A percentile compares a stretch with the other conserved stretches of the same genome.
Conservation (phyloP, 2,329 filamentous ascomycete species). For the Penicillium sp. region DNA sequence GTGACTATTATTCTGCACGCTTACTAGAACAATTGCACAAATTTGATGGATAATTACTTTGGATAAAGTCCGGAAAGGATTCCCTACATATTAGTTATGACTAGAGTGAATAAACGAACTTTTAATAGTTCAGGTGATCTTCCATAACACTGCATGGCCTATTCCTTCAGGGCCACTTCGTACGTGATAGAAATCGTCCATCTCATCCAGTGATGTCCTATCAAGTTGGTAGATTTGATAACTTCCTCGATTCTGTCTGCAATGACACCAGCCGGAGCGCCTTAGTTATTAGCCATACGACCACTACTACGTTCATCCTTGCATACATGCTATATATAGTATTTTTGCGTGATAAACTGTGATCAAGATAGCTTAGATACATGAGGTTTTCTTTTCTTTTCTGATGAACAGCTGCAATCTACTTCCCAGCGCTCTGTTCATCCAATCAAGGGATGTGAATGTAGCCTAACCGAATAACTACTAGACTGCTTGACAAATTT, state of each 20-base stretch:
- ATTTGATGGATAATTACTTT: too few relatives aligned
- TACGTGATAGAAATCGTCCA: too few relatives aligned
- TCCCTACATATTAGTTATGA: too few relatives aligned
- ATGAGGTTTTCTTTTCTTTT: background rate
- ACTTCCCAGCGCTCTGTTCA: background rate
- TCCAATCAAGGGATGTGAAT: background rate
- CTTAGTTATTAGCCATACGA: background rate
- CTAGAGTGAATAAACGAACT: too few relatives aligned
- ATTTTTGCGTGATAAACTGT: background rate
- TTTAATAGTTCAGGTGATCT: background rate
- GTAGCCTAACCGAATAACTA: background rate
- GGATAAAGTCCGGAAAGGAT: too few relatives aligned
- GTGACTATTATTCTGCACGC: background rate
- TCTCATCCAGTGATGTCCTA: too few relatives aligned
- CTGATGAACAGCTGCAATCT: background rate
- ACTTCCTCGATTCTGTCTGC: background rate
- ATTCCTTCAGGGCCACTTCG: too few relatives aligned
- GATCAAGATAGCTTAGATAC: background rate
- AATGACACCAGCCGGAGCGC: background rate
- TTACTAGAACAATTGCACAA: background rate
- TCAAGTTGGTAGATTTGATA: background rate
- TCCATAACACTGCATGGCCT: background rate
- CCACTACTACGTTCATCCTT: background rate
- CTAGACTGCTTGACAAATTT: background rate
- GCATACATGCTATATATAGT: background rate